These are phyloP conservation scores for Taphrina flavorubra DNA, from an alignment of 1,139 yeast species.

Conservation along the genomic window DNA sequence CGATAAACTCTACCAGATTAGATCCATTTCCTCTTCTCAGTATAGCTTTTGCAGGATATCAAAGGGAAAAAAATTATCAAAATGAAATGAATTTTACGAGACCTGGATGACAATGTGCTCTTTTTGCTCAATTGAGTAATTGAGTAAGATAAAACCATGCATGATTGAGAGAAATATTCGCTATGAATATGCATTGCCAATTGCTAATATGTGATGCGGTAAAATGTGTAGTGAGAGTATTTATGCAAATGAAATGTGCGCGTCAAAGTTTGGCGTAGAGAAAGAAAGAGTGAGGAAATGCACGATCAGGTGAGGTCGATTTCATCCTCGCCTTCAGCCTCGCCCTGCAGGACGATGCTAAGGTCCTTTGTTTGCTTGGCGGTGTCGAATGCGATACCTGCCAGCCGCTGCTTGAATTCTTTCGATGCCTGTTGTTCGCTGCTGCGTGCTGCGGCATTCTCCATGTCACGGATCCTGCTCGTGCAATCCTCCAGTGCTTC, in stretches of 20 bases:
- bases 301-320: slow-evolving; percentile 19
- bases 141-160: no score
- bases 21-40: no score
- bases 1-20: background rate
- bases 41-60: background rate
- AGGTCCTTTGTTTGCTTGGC: slow-evolving; percentile 95
- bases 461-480: slow-evolving; percentile 33
- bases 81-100: background rate
- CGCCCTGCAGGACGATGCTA: slow-evolving; percentile 26
- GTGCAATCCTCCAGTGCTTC: slow-evolving; percentile 34
- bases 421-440: slow-evolving; percentile 60
- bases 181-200: slow-evolving; percentile 8
- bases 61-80: background rate
- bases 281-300: background rate
- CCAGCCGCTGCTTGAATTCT: slow-evolving; percentile 87
- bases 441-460: slow-evolving; percentile 20
- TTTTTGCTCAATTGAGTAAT: no score
- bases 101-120: no score
- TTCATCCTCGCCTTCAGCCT: slow-evolving; percentile 21
- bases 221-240: background rate
- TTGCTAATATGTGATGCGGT: background rate
- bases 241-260: background rate
- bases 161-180: background rate
- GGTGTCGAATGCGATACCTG: slow-evolving; percentile 94
- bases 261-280: background rate